phyloP scores from a whole-genome alignment of 306 rosid genomes.

The Quercus robur region DNA sequence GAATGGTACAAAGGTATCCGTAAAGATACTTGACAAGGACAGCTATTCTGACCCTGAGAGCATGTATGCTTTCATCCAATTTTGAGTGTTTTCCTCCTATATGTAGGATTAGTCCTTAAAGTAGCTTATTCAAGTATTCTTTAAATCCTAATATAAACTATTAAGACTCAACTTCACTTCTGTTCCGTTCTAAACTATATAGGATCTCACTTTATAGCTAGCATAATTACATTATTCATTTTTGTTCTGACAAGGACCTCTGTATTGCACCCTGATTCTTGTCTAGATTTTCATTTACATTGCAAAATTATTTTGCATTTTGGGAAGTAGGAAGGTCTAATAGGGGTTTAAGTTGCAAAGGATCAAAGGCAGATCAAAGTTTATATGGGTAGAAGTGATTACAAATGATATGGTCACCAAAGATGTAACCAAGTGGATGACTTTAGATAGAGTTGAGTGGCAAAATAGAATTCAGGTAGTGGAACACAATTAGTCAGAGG shows the following conservation, averaged over 20 bases:
- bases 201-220: neutral
- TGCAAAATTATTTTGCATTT: neutral
- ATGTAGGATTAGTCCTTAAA: neutral
- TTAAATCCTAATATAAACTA: neutral
- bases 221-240: neutral
- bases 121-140: neutral
- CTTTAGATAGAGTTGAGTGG: neutral
- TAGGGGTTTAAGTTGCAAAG: neutral
- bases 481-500: neutral
- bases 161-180: neutral
- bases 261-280: neutral
- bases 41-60: constrained; percentile 74
- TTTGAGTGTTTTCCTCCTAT: constrained; percentile 1
- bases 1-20: constrained; percentile 98
- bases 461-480: neutral
- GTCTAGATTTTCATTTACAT: neutral
- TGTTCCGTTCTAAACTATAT: neutral
- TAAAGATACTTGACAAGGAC: constrained; percentile 91
- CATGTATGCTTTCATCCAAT: constrained; percentile 60
- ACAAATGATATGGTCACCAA: neutral
- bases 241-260: neutral
- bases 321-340: neutral
- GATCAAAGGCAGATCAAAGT: neutral
- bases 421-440: neutral
- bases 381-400: neutral